Conservation (phyloP, 768 basidiomycete genomes). For the Lactifluus hygrophoroides region DNA sequence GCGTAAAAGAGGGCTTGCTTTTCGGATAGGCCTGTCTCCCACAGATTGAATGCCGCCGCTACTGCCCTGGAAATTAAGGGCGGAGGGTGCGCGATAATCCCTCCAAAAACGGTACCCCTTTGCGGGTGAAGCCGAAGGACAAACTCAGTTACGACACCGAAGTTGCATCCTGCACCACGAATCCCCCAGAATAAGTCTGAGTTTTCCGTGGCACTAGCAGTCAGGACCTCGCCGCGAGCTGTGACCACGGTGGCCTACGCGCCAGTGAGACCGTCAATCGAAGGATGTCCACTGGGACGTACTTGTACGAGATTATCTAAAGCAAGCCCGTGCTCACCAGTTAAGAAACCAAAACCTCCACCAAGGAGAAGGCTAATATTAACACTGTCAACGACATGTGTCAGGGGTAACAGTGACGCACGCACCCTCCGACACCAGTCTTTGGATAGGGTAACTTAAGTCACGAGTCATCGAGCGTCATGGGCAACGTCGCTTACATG, state of each 20-base stretch:
- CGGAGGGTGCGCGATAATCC: constrained; percentile 5
- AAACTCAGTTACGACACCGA: constrained; percentile 46
- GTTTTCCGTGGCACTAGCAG: constrained; percentile 21
- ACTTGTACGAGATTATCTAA: constrained; percentile 37
- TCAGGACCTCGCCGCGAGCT: constrained; percentile 34
- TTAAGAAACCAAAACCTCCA: constrained; percentile 18
- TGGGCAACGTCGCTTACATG: constrained; percentile 29
- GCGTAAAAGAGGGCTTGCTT: constrained; percentile 2
- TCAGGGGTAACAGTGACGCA: neutral
- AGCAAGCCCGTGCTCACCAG: constrained; percentile 29
- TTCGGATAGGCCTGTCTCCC: neutral
- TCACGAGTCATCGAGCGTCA: neutral
- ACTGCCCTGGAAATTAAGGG: neutral
- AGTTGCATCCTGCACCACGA: constrained; percentile 43
- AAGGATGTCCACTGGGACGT: constrained; percentile 21
- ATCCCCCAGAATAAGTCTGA: constrained; percentile 42
- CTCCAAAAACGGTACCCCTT: constrained; percentile 23
- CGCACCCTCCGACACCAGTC: constrained; percentile 22
- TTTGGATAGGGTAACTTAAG: neutral
- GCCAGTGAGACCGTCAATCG: neutral
- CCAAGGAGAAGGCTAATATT: constrained; percentile 17
- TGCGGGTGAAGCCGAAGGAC: constrained; percentile 29
- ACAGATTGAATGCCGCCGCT: neutral
- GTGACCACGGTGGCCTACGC: constrained; percentile 35
- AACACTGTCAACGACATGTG: neutral